Evolutionary conservation across 2,329 filamentous ascomycete genomes (phyloP).

Genomic region (Elsinoe batatas): DNA sequence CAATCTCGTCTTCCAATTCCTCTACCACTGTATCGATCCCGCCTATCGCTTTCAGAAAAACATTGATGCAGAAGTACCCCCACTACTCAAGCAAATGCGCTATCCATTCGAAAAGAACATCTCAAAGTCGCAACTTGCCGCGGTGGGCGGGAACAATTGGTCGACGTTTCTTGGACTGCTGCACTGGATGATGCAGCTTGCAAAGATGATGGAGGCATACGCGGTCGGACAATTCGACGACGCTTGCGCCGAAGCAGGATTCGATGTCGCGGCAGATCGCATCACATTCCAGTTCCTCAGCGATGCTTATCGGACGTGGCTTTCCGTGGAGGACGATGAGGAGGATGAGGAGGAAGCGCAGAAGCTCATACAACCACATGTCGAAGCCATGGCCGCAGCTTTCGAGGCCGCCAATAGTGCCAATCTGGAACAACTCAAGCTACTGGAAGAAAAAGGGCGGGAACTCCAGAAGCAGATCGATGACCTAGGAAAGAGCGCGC

Average conservation of each 20-base stretch:
- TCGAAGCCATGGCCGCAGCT: constrained; percentile 75
- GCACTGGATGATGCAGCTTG: constrained; percentile 99
- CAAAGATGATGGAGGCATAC: constrained; percentile 85
- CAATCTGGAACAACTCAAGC: constrained; percentile 72
- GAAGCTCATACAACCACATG: constrained; percentile 67
- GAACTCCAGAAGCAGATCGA: constrained; percentile 76
- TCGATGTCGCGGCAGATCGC: constrained; percentile 79
- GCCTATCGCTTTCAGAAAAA: constrained; percentile 87
- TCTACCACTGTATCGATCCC: constrained; percentile 92
- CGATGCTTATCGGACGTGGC: constrained; percentile 84
- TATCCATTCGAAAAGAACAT: constrained; percentile 95
- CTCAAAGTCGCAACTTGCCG: constrained; percentile 89
- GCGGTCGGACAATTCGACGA: constrained; percentile 72
- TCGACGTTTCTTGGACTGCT: constrained; percentile 84
- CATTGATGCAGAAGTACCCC: constrained; percentile 89
- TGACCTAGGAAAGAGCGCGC: constrained; percentile 76
- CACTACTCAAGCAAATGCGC: constrained; percentile 81
- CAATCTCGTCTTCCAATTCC: constrained; percentile 94
- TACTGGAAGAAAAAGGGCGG: constrained; percentile 78
- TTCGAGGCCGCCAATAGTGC: constrained; percentile 80
- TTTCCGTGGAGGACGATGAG: constrained; percentile 65
- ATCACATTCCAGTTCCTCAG: constrained; percentile 93
- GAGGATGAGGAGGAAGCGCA: constrained; percentile 77
- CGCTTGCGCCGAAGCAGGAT: constrained; percentile 75
- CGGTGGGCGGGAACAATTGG: constrained; percentile 96